Evolutionary conservation across 2,329 filamentous ascomycete genomes (phyloP).

Genomic region (Dothiorella sarmentorum): DNA sequence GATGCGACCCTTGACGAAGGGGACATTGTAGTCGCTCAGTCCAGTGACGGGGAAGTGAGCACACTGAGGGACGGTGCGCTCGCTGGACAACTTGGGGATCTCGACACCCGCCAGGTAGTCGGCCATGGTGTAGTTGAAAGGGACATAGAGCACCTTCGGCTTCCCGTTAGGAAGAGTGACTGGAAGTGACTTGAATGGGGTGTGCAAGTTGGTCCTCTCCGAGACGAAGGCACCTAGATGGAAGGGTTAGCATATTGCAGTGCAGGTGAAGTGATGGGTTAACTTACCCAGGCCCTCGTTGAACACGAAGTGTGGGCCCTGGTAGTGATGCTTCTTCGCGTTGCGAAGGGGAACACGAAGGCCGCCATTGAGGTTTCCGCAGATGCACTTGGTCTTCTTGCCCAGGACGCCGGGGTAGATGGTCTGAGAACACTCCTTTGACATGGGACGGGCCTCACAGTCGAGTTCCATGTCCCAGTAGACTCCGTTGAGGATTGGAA

Average conservation of each 20-base stretch:
- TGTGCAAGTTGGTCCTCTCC: no score
- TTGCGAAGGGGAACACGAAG: background rate
- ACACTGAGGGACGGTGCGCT: slow-evolving; percentile 3
- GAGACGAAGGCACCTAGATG: no score
- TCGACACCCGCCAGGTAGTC: background rate
- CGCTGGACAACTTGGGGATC: background rate
- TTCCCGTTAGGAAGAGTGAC: no score
- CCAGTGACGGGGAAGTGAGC: slow-evolving; percentile 10
- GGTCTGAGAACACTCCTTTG: background rate
- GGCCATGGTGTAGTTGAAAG: background rate
- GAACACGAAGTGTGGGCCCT: background rate
- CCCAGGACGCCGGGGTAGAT: background rate
- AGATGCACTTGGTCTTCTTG: background rate
- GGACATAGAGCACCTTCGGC: background rate
- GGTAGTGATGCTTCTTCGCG: background rate
- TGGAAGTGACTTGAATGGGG: no score
- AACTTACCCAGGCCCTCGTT: background rate
- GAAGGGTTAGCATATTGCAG: background rate
- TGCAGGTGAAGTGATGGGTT: no score
- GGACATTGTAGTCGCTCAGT: background rate
- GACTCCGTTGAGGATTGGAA: background rate
- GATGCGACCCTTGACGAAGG: background rate
- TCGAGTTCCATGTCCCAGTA: background rate
- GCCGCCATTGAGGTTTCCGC: background rate
- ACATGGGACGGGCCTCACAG: background rate